These are phyloP conservation scores for Talaromyces thailandensis DNA, from an alignment of 495 filamentous ascomycete species.

Conservation along the genomic window DNA sequence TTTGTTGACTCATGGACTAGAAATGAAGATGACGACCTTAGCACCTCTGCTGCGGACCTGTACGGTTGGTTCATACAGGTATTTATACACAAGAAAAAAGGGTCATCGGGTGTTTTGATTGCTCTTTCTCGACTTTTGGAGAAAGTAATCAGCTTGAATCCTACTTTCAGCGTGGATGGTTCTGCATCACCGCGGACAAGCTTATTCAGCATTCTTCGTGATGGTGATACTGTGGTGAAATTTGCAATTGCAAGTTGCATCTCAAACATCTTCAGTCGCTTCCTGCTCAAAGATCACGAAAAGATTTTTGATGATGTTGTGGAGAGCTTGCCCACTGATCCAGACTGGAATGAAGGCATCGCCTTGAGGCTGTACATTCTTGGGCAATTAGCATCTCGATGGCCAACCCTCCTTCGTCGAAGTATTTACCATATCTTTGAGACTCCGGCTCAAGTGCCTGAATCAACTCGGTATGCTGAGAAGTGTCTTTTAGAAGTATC, in stretches of 20 bases:
- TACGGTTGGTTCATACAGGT: constrained; percentile 69
- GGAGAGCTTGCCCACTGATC: constrained; percentile 59
- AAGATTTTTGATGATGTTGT: constrained; percentile 72
- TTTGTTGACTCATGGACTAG: constrained; percentile 57
- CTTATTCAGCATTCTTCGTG: constrained; percentile 61
- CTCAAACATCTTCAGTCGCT: constrained; percentile 69
- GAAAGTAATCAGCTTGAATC: constrained; percentile 52
- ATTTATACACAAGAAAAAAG: constrained; percentile 50
- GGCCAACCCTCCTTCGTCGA: constrained; percentile 72
- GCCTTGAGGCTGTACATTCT: constrained; percentile 73
- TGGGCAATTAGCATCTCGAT: constrained; percentile 62
- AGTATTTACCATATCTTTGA: constrained; percentile 92
- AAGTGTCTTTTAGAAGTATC: constrained; percentile 61
- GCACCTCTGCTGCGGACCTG: constrained; percentile 57
- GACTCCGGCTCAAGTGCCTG: constrained; percentile 59
- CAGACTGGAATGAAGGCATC: constrained; percentile 70
- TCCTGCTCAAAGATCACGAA: constrained; percentile 70
- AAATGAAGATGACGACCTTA: constrained; percentile 42
- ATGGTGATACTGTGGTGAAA: constrained; percentile 63
- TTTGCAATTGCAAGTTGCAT: constrained; percentile 60
- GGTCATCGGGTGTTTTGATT: constrained; percentile 60
- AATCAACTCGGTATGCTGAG: constrained; percentile 57
- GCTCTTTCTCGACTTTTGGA: constrained; percentile 58
- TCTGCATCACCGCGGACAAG: constrained; percentile 61
- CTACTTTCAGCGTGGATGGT: constrained; percentile 48